Conservation (phyloP, 495 filamentous ascomycete genomes). For the Talaromyces ruber region DNA sequence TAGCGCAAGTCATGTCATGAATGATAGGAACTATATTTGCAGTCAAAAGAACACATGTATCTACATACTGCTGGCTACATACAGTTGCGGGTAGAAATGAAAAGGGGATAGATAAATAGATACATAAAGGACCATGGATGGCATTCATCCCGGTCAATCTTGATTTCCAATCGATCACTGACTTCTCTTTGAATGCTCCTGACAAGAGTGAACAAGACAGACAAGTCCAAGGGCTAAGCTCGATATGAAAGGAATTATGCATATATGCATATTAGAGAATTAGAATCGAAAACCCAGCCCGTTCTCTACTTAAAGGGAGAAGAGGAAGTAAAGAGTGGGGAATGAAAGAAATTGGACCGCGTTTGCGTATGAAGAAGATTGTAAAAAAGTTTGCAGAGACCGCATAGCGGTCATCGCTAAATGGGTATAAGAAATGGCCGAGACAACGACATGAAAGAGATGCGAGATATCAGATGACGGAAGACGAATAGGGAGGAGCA, state of each 20-base stretch:
- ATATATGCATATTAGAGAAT: constrained; percentile 3
- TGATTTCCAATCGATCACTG: background rate
- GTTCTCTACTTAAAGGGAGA: background rate
- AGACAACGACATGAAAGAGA: background rate
- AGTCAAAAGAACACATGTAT: background rate
- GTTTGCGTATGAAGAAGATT: background rate
- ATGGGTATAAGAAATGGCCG: constrained; percentile 7
- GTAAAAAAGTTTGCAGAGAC: constrained; percentile 2
- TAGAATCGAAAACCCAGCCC: background rate
- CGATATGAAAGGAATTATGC: background rate
- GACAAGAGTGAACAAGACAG: background rate
- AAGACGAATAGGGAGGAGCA: background rate
- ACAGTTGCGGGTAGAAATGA: background rate
- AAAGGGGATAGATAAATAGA: background rate
- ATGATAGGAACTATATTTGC: background rate
- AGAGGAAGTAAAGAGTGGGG: background rate
- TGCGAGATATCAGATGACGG: background rate
- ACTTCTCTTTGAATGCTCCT: background rate
- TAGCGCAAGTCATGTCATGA: too few relatives aligned
- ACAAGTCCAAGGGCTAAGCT: background rate
- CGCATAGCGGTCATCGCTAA: constrained; percentile 1
- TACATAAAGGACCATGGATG: background rate
- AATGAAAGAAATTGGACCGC: background rate
- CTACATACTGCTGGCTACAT: background rate
- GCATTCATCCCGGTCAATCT: background rate